These are phyloP conservation scores for Starmerella geochares DNA, from an alignment of 805 yeast species.

Conservation along the genomic window DNA sequence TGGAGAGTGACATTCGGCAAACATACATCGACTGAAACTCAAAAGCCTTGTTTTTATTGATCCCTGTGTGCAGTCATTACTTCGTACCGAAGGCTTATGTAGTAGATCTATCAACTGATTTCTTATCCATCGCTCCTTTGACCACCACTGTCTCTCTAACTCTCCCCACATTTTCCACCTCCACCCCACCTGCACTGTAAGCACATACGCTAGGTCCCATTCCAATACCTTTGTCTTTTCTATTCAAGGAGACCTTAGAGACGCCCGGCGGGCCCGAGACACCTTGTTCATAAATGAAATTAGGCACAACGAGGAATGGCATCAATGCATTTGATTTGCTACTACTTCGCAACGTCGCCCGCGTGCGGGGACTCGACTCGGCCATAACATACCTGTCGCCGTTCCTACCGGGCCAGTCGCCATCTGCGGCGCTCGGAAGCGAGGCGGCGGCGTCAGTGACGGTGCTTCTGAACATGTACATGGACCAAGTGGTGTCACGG, in stretches of 20 bases:
- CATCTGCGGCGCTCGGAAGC: conserved; percentile 33
- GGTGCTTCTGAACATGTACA: conserved; percentile 33
- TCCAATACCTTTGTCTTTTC: no score
- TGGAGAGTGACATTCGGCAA: no score
- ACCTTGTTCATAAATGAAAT: neutral
- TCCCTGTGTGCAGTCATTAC: no score
- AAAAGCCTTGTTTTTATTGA: no score
- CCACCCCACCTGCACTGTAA: neutral
- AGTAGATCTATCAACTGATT: no score
- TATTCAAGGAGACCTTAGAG: neutral
- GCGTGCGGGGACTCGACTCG: conserved; percentile 33
- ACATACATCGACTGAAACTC: no score
- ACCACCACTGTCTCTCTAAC: no score
- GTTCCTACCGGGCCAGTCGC: conserved; percentile 34
- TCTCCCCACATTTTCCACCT: no score
- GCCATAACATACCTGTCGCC: conserved; percentile 31
- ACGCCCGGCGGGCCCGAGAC: neutral
- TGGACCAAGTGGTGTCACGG: conserved; percentile 32
- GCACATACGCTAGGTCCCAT: neutral
- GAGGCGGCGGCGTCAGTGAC: conserved; percentile 31
- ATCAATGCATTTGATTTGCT: conserved; percentile 26
- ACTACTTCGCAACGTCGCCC: conserved; percentile 32
- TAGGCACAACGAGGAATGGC: neutral
- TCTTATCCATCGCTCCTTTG: no score
- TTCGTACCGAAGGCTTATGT: no score